Base-by-base conservation (phyloP, 2,329 filamentous ascomycete species). In the Hypomyces perniciosus region DNA sequence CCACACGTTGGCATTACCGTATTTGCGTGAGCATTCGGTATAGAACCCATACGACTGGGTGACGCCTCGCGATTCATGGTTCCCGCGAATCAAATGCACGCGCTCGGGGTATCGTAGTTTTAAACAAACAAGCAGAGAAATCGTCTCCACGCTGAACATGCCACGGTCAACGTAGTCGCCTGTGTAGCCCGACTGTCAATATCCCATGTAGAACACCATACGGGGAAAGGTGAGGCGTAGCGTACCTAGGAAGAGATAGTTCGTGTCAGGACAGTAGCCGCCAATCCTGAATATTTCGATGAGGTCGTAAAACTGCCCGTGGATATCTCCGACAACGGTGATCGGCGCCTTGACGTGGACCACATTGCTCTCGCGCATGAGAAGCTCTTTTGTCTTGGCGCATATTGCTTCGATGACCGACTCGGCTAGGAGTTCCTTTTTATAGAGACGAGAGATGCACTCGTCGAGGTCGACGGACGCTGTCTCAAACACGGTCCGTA, bases 311-410 rank as follows among this genome's bases (percentile, higher is more conserved):
- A 99, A 99, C 71, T 99, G 93, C 53, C 93, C 93, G 70, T 99
- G 93, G 60, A 99, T 99, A 68, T 99, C 93, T 59, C 93, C 93
- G 37, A 99, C 93, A 8, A 99, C 93, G 12, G 93, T 99, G 53
- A 99, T 90, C 2, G 93, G 93, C 31, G 93, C 91, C 61, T 84
- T 84, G 56, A 99, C 95, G 69, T 99, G 93, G 54, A 99, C 93
- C 56, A 99, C 93, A 72, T 99, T 99, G 80, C 92, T 97, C 82
- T 99, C 93, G 67, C 95, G 92, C 93, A 99, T 99, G 61, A 99
- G 80, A 61, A 99, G 79, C 76, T 99, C 93, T 68, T 99, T 99
- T 26, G 95, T 93, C 71, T 99, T 99, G 70, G 93, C 91, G 75
- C 93, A 99, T 83, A 99, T 92, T 64, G 93, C 93, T 75, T 99